Conservation (phyloP, 1,139 yeast species). For the Taiozyma sp. region DNA sequence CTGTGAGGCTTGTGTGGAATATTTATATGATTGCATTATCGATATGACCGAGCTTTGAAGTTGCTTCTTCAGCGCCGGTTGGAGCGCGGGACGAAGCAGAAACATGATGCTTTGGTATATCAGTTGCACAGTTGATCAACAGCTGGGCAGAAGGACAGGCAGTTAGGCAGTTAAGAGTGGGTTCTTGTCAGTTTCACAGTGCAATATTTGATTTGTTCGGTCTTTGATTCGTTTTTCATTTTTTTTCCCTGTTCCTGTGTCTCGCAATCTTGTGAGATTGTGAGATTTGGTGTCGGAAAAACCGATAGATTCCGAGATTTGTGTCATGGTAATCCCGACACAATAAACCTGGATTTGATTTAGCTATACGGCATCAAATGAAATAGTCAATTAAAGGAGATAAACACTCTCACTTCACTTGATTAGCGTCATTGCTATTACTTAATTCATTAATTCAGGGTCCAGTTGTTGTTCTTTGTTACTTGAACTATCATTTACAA, state of each 20-base stretch:
- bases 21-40: background rate
- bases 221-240: background rate
- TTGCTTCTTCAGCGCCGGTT: background rate
- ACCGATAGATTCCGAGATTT: background rate
- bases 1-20: background rate
- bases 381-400: too few species aligned
- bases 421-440: too few species aligned
- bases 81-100: background rate
- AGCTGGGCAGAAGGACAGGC: background rate
- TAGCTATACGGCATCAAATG: too few species aligned
- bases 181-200: background rate
- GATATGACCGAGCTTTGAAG: background rate
- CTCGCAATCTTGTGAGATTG: background rate
- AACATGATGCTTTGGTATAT: background rate
- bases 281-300: background rate
- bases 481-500: slow-evolving; percentile 10
- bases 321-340: background rate
- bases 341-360: background rate
- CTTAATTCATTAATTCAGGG: slow-evolving; percentile 11
- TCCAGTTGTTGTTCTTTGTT: slow-evolving; percentile 8
- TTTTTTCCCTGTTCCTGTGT: background rate
- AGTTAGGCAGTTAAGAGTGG: background rate
- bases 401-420: too few species aligned
- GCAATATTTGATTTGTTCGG: background rate
- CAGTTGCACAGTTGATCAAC: background rate